Conservation (phyloP, 2,329 filamentous ascomycete species). For the Calonectria montana region DNA sequence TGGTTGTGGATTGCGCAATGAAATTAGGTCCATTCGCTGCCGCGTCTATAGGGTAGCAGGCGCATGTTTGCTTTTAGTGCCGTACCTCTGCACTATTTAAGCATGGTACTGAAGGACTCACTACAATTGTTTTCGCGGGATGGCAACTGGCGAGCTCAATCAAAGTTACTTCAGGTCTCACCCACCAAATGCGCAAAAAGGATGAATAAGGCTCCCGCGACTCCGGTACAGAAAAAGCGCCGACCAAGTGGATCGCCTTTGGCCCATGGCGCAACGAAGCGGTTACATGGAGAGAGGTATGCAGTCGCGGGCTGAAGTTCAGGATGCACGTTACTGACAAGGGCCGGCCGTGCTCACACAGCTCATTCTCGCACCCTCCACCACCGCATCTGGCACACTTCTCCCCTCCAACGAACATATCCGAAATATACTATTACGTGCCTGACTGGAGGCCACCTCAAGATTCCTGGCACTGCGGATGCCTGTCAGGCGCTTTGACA, state of each 20-base stretch:
- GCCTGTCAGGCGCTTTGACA: background rate
- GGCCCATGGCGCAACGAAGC: background rate
- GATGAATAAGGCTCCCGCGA: background rate
- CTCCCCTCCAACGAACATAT: background rate
- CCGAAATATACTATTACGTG: slow-evolving; percentile 3
- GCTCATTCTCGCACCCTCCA: background rate
- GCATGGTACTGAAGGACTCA: no score
- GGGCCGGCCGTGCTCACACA: background rate
- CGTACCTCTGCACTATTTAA: no score
- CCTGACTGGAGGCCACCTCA: background rate
- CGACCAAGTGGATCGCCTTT: background rate
- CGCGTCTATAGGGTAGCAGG: no score
- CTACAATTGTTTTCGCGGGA: no score
- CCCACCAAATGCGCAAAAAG: no score
- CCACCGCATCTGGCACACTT: background rate
- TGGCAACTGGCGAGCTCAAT: no score
- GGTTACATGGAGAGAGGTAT: background rate
- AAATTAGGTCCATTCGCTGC: no score
- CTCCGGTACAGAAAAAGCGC: background rate
- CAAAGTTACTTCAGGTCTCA: no score
- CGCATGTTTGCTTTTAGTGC: no score
- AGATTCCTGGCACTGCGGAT: background rate
- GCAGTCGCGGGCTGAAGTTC: background rate
- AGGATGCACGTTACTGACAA: background rate
- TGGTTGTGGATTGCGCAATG: no score